Base-by-base conservation (phyloP, 106 monocot genomes). In the Posidonia australis region DNA sequence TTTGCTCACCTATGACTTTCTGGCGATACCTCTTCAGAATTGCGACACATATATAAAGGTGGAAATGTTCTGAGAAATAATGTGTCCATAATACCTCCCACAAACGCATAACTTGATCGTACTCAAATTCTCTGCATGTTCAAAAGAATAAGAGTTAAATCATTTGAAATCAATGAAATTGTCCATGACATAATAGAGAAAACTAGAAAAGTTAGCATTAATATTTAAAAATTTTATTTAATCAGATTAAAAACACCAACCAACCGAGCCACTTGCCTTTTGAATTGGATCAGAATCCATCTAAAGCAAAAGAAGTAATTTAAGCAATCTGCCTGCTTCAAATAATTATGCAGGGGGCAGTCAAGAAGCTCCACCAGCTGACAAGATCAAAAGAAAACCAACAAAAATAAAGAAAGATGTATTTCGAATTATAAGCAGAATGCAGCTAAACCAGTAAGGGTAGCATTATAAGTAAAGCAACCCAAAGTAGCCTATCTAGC, bases 281-380 rank as follows among this genome's bases (percentile, higher is more conserved):
- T 96, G 56, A 96, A 96, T 44, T 90, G 96, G 82, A 96, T 96
- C 54, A 96, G 90, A 69, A 96, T 84, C 96, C 96, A 96, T 10
- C 96, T 84, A 64, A 96, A 96, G 58, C 96, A 96, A 58, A 96
- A 96, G 78, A 90, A 96, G 62, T 96, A 96, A 48, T 96, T 96
- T 62, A 96, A 82, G 75, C 96, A 96, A 78, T 96, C 96, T 16
- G 72, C 72, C 78, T 96, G 82, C 69, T 62, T 84, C 13, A 96
- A 85, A 67, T 90, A 96, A 63, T 84, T 87, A 43, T 96, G 96
- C 72, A 96, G 64, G 5, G 84, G 84, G 11, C 52, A 26, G 54
- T 96, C 96, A 14, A 96, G 78, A 80, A 96, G 62, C 72, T 96
- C 96, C 74, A 96, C 90, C 67, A 96, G 67, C 96, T 96, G 86